These are phyloP conservation scores for Alternaria rosae DNA, from an alignment of 2,329 filamentous ascomycete genomes.

Conservation along the genomic window DNA sequence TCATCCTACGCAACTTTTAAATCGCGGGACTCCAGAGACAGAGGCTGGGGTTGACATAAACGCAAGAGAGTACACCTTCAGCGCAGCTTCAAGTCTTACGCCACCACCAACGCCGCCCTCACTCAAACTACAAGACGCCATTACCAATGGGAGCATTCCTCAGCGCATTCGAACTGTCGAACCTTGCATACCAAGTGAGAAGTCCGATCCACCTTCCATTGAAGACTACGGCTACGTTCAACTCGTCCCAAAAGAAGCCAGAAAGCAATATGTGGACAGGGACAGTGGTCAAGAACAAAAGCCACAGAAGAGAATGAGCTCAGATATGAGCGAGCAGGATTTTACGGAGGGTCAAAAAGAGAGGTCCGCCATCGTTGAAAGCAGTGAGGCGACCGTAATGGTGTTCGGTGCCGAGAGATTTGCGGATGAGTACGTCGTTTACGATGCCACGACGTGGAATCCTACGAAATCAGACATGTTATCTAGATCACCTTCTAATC, in stretches of 20 bases:
- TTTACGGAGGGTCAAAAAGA: accelerated
- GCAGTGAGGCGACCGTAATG: background rate
- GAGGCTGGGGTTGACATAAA: too few relatives aligned
- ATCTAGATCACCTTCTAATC: background rate
- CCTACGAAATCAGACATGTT: background rate
- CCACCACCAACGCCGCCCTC: background rate
- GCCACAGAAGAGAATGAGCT: background rate
- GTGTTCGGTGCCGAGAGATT: background rate
- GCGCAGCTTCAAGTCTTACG: background rate
- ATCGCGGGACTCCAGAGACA: background rate
- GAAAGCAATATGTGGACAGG: background rate
- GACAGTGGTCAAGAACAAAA: background rate
- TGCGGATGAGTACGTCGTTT: background rate
- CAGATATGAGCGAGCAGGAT: background rate
- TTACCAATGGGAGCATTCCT: background rate
- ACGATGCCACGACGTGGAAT: background rate
- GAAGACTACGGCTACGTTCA: constrained; percentile 5
- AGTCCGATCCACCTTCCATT: background rate
- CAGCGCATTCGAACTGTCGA: background rate
- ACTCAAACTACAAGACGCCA: too few relatives aligned
- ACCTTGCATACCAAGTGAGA: background rate
- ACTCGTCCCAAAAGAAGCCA: background rate
- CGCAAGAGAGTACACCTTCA: background rate
- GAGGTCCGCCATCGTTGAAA: background rate
- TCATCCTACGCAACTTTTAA: too few relatives aligned